Base-by-base conservation (phyloP, 352 stramenopile genomes). In the Pythium sp. region DNA sequence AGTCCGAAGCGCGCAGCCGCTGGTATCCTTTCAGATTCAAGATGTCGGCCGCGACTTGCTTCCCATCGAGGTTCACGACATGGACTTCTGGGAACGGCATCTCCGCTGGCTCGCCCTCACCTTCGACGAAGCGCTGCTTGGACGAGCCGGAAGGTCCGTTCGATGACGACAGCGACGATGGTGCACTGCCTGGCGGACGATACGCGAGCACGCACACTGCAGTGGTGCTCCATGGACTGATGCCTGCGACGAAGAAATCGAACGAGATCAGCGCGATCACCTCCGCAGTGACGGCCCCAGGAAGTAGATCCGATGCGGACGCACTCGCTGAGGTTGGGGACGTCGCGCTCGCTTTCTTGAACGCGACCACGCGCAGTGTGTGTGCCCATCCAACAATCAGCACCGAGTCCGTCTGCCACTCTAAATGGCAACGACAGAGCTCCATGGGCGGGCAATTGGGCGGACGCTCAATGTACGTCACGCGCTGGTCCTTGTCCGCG, bases 31-130 rank as follows among this genome's bases (percentile, higher is more conserved):
- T 82, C 18, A 95, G 70, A 55, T 90, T 87, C 20, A 95, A 49
- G 26, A 93, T 82, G 64, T 93, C 87, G 1, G 86, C 85, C 22
- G 84, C 93, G n/a, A 98, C 82, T 65, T 89, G 76, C 30, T 90
- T 91, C 3, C 95, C 95, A 64, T 94, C 72, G 0, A 97, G 64
- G 30, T 96, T 90, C 2, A 96, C 93, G 30, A 98, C 85, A 58
- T 95, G 87, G 28, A 95, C 76, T 59, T 95, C 87, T 38, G 87
- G 87, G 60, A 90, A 92, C 15, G 87, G 85, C 72, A 92, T 92
- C 65, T 92, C 84, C 0, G 72, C 81, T 0, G 72, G 78, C 32
- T 92, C 84, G 0, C 83, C 87, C 78, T 94, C 87, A 1, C 87
- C 87, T 71, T 90, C 81, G 32, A 93, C 76, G 7, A 75, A 68